Evolutionary conservation across 2,329 filamentous ascomycete genomes (phyloP).

Genomic region (Macroventuria anomochaeta): DNA sequence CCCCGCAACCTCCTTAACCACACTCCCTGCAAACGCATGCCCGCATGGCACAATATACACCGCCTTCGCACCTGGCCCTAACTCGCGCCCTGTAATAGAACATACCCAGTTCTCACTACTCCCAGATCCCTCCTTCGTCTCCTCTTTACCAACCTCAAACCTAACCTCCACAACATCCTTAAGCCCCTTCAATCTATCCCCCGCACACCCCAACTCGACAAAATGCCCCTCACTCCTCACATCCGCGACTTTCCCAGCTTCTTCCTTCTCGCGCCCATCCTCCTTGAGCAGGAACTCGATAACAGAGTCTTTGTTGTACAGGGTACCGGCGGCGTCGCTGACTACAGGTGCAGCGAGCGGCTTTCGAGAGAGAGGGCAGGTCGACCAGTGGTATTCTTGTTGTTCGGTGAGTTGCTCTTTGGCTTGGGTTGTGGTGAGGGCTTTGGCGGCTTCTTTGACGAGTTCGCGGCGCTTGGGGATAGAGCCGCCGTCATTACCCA

Average conservation of each 20-base stretch:
- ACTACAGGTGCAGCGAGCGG: constrained; percentile 77
- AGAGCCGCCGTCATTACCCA: constrained; percentile 97
- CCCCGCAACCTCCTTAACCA: constrained; percentile 77
- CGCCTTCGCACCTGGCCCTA: constrained; percentile 79
- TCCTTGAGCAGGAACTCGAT: constrained; percentile 70
- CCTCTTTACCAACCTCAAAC: constrained; percentile 63
- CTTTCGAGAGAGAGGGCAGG: constrained; percentile 83
- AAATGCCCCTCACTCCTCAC: constrained; percentile 65
- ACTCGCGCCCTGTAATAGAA: constrained; percentile 83
- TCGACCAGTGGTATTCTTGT: constrained; percentile 83
- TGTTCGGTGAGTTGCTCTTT: constrained; percentile 89
- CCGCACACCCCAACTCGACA: constrained; percentile 52
- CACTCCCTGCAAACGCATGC: constrained; percentile 88
- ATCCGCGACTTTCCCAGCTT: constrained; percentile 54
- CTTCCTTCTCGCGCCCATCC: constrained; percentile 65
- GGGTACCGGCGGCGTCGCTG: constrained; percentile 79
- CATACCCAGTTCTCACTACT: constrained; percentile 73
- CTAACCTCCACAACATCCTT: constrained; percentile 88
- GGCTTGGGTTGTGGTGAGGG: constrained; percentile 80
- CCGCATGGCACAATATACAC: constrained; percentile 95
- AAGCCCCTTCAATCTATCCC: constrained; percentile 73
- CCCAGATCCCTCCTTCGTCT: constrained; percentile 49
- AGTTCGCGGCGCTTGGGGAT: constrained; percentile 96
- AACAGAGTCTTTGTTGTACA: constrained; percentile 95
- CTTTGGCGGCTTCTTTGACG: constrained; percentile 88